A percentile compares a stretch with the other conserved stretches of the same genome.
These are phyloP conservation scores for Pestalotiopsis sp. DNA, from an alignment of 2,329 filamentous ascomycete species.

Conservation along the genomic window DNA sequence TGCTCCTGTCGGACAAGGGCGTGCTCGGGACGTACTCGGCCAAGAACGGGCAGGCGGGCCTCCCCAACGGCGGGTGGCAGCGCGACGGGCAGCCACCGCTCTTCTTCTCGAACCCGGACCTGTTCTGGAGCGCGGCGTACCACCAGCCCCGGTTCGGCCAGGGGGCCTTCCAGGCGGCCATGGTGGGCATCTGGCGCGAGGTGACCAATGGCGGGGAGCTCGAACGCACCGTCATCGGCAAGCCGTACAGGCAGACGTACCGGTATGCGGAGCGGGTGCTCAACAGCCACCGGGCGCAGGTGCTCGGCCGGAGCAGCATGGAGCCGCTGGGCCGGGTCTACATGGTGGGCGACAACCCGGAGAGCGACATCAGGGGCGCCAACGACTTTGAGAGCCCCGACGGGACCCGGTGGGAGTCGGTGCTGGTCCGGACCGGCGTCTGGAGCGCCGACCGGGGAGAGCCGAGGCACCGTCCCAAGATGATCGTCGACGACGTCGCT, in stretches of 20 bases:
- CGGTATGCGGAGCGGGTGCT: constrained; percentile 80
- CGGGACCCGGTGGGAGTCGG: constrained; percentile 74
- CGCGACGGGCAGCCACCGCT: constrained; percentile 77
- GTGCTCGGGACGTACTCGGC: constrained; percentile 77
- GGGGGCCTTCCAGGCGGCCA: constrained; percentile 82
- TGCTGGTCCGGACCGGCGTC: constrained; percentile 81
- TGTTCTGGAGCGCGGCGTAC: constrained; percentile 86
- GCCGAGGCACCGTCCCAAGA: constrained; percentile 63
- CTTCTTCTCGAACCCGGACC: constrained; percentile 88
- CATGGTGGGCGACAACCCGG: constrained; percentile 91
- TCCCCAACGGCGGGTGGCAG: constrained; percentile 79
- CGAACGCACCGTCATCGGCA: constrained; percentile 73
- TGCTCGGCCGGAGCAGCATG: constrained; percentile 37
- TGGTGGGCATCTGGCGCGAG: constrained; percentile 78
- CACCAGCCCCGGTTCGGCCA: constrained; percentile 87
- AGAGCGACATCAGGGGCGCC: constrained; percentile 87
- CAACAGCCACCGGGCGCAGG: constrained; percentile 54
- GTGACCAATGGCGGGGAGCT: constrained; percentile 67
- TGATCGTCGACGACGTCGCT: constrained; percentile 73
- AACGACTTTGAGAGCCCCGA: constrained; percentile 70
- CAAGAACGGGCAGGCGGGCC: constrained; percentile 65
- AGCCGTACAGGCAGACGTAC: constrained; percentile 79
- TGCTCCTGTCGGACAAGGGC: constrained; percentile 78
- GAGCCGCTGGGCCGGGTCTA: constrained; percentile 63
- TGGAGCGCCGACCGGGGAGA: constrained; percentile 50